These are phyloP conservation scores for Thielaviopsis populi DNA, from an alignment of 2,329 filamentous ascomycete species.

Conservation along the genomic window DNA sequence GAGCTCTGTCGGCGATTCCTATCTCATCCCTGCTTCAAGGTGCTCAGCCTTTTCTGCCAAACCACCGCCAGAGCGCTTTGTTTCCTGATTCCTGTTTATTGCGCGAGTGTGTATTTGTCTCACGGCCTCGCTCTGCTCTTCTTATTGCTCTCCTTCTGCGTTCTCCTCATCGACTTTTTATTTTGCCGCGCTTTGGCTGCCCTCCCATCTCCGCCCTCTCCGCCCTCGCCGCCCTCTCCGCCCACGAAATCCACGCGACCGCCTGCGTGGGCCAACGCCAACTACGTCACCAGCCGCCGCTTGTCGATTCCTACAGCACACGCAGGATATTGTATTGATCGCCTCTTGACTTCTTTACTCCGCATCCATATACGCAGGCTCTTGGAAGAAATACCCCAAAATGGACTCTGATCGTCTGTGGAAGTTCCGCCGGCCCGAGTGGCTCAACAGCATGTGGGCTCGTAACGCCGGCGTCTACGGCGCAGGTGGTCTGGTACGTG, in stretches of 20 bases:
- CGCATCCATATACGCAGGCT: background rate
- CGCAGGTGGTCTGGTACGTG: conserved; percentile 46
- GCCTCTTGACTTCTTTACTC: background rate
- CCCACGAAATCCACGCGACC: background rate
- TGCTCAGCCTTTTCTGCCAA: conserved; percentile 7
- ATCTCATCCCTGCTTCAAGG: conserved; percentile 8
- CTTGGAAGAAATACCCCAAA: background rate
- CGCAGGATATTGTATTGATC: background rate
- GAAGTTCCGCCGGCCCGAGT: conserved; percentile 52
- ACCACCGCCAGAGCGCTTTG: conserved; percentile 1
- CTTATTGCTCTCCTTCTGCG: background rate
- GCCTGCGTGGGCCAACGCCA: conserved; percentile 1
- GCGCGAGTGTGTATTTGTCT: background rate
- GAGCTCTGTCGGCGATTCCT: background rate
- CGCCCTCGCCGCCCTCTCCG: conserved; percentile 5
- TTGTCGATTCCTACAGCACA: background rate
- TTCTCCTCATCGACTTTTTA: background rate
- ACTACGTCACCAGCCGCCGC: conserved; percentile 11
- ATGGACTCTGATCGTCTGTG: conserved; percentile 53
- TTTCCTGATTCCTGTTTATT: background rate
- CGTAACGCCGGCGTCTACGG: conserved; percentile 49
- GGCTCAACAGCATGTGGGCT: conserved; percentile 49
- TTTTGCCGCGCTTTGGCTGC: background rate
- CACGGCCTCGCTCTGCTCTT: background rate
- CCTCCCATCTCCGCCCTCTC: background rate